A percentile compares a stretch with the other conserved stretches of the same genome.
These are phyloP conservation scores for Cercospora canescens DNA, from an alignment of 2,329 filamentous ascomycete genomes.

Conservation along the genomic window DNA sequence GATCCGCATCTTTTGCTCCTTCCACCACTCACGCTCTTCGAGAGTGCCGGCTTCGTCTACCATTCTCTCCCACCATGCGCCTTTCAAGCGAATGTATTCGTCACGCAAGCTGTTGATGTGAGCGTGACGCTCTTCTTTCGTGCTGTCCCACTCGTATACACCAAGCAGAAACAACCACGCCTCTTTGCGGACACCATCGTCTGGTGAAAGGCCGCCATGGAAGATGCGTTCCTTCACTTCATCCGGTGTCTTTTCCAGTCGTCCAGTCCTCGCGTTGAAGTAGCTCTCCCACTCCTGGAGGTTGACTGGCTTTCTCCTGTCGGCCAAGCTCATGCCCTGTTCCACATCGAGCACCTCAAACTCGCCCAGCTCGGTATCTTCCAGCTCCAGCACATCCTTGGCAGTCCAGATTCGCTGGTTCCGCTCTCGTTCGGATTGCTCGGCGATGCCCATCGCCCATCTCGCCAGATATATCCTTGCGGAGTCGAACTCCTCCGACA, in stretches of 20 bases:
- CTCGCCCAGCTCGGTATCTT: conserved; percentile 91
- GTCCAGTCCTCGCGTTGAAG: conserved; percentile 75
- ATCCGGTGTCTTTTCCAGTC: conserved; percentile 76
- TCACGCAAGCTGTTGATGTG: conserved; percentile 84
- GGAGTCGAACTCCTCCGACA: conserved; percentile 97
- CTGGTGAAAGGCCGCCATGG: conserved; percentile 83
- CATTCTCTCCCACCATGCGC: conserved; percentile 92
- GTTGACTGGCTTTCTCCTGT: conserved; percentile 74
- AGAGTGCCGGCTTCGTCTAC: conserved; percentile 77
- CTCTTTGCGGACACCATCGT: conserved; percentile 92
- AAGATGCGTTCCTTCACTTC: conserved; percentile 98
- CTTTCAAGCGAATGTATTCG: conserved; percentile 91
- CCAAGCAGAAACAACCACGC: conserved; percentile 94
- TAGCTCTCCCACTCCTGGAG: conserved; percentile 87
- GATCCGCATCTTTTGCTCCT: conserved; percentile 89
- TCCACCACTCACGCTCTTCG: conserved; percentile 92
- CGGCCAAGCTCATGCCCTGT: conserved; percentile 70
- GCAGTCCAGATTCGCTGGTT: conserved; percentile 91
- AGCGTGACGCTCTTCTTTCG: conserved; percentile 77
- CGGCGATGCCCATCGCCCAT: conserved; percentile 98
- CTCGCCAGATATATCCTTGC: conserved; percentile 89
- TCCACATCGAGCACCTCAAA: conserved; percentile 90
- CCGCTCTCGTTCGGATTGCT: conserved; percentile 88
- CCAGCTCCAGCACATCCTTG: conserved; percentile 86
- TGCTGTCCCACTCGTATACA: conserved; percentile 92